Evolutionary conservation across 202 grass and related monocot species (phyloP), one percentile per base, ranked within the genome.

Genomic region (Brachypodium distachyon): DNA sequence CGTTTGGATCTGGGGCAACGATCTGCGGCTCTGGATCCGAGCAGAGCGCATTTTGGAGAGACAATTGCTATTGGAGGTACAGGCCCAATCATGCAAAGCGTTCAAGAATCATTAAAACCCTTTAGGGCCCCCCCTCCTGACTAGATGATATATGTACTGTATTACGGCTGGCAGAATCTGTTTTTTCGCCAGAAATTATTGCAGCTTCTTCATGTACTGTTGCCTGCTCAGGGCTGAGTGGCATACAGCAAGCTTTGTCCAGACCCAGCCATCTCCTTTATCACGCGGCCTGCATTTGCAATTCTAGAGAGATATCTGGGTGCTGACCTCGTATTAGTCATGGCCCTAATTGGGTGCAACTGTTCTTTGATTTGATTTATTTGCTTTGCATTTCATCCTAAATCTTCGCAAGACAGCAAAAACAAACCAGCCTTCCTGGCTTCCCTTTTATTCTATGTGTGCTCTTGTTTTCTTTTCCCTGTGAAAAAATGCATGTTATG

Each of bases 101-200:
- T 58, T 81, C 86, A 81, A 61, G 70, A 64, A 76, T 72, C 86
- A 89, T 89, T 85, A 85, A 81, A 42, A 46, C 18, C 46, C 46
- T 51, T 48, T 66, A 44, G 72, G 81, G 81, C 55, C 73, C 69
- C 60, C 59, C 58, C 37, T 62, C 72, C 73, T 77, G 77, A 84
- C 72, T 64, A 62, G 76, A 88, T 53, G 82, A 84, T 43, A 89
- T 89, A 73, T 89, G 77, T 84, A 88, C 86, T 84, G 82, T 82
- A 89, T 89, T 89, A 85, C 65, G 77, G 82, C 77, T 84, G 86
- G 86, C 81, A 81, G 86, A 84, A 89, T 77, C 71, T 88, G 86
- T 81, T 81, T 70, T n/a, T 78, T 44, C 58, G 67, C 67, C 34
- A 83, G 59, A 84, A 88, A 84, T 88, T 65, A 88, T 88, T 84